phyloP scores from a whole-genome alignment of 1,284 basidiomycete genomes.

The Albatrellus sp. region DNA sequence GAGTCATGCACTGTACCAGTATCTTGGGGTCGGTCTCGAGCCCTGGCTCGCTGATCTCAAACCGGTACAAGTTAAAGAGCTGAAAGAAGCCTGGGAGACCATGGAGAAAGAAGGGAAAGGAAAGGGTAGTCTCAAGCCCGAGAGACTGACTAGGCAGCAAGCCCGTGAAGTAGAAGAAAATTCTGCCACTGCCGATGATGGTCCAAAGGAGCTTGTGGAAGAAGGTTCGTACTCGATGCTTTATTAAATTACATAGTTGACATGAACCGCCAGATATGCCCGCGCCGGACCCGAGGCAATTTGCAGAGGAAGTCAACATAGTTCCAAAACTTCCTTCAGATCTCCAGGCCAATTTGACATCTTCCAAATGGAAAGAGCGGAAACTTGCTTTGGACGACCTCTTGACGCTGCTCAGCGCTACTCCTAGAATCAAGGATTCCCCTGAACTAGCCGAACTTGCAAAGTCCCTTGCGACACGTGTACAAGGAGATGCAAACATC shows the following conservation, averaged over 20 bases:
- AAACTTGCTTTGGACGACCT: slow-evolving; percentile 88
- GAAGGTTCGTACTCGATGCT: slow-evolving; percentile 15
- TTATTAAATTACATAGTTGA: not conserved
- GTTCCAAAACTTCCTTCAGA: slow-evolving; percentile 65
- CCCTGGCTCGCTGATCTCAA: slow-evolving; percentile 88
- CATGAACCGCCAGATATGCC: slow-evolving; percentile 25
- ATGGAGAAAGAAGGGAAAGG: slow-evolving; percentile 79
- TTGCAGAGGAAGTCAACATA: slow-evolving; percentile 79
- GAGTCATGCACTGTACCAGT: slow-evolving; percentile 73
- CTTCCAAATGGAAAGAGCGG: slow-evolving; percentile 97
- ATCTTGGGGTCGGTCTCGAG: slow-evolving; percentile 80
- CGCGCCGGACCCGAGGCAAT: slow-evolving; percentile 67
- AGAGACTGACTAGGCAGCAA: slow-evolving; percentile 68
- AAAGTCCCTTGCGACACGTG: slow-evolving; percentile 68
- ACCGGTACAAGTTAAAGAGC: slow-evolving; percentile 95
- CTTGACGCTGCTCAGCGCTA: slow-evolving; percentile 56
- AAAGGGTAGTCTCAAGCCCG: slow-evolving; percentile 70
- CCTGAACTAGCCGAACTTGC: slow-evolving; percentile 65
- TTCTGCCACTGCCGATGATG: slow-evolving; percentile 31
- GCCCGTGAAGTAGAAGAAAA: slow-evolving; percentile 59
- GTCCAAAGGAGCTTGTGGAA: slow-evolving; percentile 20
- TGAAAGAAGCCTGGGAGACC: slow-evolving; percentile 82
- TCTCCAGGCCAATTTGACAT: slow-evolving; percentile 64
- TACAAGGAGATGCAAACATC: slow-evolving; percentile 89
- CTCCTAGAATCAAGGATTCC: slow-evolving; percentile 71